A percentile compares a stretch with the other conserved stretches of the same genome.
phyloP scores from a whole-genome alignment of 345 rosid species.

The Camelina laxa region DNA sequence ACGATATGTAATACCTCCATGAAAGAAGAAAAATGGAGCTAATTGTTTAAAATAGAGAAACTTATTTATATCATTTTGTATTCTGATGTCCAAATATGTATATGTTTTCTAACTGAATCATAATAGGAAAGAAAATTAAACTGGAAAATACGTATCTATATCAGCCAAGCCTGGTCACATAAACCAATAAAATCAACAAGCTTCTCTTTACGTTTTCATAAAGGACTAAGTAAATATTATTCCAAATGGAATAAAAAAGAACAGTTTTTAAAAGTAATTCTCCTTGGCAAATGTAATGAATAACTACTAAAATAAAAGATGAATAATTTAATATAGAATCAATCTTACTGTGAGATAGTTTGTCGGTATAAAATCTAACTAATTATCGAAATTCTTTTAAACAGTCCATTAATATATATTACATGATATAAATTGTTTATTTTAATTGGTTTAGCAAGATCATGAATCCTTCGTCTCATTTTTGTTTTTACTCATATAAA shows the following conservation, averaged over 20 bases:
- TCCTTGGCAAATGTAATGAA: neutral
- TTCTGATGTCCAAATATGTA: neutral
- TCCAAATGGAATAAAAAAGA: neutral
- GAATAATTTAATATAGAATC: neutral
- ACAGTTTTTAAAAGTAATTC: neutral
- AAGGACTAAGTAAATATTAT: constrained; percentile 17
- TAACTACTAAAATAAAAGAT: neutral
- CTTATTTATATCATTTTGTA: neutral
- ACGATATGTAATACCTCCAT: neutral
- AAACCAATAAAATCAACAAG: neutral
- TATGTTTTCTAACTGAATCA: neutral
- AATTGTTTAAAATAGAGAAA: neutral
- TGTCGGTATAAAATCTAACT: neutral
- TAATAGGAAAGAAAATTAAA: neutral
- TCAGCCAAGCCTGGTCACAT: constrained; percentile 33
- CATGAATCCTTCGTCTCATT: neutral
- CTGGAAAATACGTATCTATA: neutral
- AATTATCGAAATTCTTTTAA: neutral
- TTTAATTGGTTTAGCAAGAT: neutral
- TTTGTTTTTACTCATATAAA: neutral
- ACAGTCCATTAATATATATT: neutral
- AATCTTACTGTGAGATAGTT: neutral
- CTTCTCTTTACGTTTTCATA: neutral
- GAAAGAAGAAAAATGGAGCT: neutral
- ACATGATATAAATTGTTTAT: neutral